Percentiles rank a stretch among this genome's conserved stretches.
phyloP scores from a whole-genome alignment of 805 yeast species.

The Candida taoyuanica region DNA sequence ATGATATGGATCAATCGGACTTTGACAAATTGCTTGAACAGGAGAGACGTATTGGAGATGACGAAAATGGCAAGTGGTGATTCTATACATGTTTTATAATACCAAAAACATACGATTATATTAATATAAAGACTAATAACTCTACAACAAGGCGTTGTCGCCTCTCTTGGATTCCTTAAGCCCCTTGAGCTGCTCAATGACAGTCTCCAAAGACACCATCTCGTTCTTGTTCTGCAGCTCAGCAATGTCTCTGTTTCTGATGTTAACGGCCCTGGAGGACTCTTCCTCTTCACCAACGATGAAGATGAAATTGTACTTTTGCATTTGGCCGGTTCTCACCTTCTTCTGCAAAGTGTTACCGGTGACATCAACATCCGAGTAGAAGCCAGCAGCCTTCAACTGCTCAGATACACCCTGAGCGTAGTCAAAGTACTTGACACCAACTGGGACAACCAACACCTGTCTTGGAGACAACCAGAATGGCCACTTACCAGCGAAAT shows the following conservation, averaged over 20 bases:
- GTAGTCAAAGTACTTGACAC: slow-evolving; percentile 86
- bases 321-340: slow-evolving; percentile 93
- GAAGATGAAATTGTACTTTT: slow-evolving; percentile 92
- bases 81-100: neutral
- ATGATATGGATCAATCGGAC: slow-evolving; percentile 11
- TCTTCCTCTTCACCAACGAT: slow-evolving; percentile 96
- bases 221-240: slow-evolving; percentile 92
- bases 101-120: neutral
- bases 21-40: slow-evolving; percentile 25
- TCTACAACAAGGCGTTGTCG: slow-evolving; percentile 46
- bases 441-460: slow-evolving; percentile 93
- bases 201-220: slow-evolving; percentile 66
- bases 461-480: slow-evolving; percentile 99
- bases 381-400: slow-evolving; percentile 71
- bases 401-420: slow-evolving; percentile 75
- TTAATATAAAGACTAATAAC: neutral
- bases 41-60: slow-evolving; percentile 21
- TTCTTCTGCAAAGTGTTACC: slow-evolving; percentile 98
- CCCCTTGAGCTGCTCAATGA: slow-evolving; percentile 59
- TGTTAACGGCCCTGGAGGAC: slow-evolving; percentile 73
- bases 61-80: slow-evolving; percentile 19
- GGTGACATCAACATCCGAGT: slow-evolving; percentile 86
- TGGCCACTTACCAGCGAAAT: slow-evolving; percentile 99
- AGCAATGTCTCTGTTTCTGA: slow-evolving; percentile 93
- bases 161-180: slow-evolving; percentile 72